These are phyloP conservation scores for Clathrus columnatus DNA, from an alignment of 768 basidiomycete species.

Conservation along the genomic window DNA sequence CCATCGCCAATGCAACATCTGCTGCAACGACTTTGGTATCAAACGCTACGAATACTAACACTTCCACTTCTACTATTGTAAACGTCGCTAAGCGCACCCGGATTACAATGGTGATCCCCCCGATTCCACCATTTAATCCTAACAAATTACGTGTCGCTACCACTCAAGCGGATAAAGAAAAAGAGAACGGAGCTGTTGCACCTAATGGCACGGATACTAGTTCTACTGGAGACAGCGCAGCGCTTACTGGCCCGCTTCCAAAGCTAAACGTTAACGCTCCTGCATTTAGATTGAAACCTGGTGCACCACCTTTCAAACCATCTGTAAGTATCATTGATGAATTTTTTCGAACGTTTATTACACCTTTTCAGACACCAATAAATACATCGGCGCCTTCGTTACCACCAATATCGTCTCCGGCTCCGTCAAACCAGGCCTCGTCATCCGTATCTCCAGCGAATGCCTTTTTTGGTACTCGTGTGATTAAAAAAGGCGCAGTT, in stretches of 20 bases:
- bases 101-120: conserved; percentile 72
- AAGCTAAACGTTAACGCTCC: conserved; percentile 84
- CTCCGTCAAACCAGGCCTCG: conserved; percentile 28
- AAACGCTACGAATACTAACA: conserved; percentile 12
- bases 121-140: conserved; percentile 88
- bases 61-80: conserved; percentile 8
- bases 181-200: conserved; percentile 16
- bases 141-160: conserved; percentile 24
- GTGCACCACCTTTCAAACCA: conserved; percentile 69
- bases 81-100: conserved; percentile 8
- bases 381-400: conserved; percentile 44
- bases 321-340: conserved; percentile 22
- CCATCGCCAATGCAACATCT: conserved; percentile 26
- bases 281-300: conserved; percentile 83
- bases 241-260: conserved; percentile 18
- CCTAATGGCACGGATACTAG: conserved; percentile 25
- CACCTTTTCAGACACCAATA: conserved; percentile 14
- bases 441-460: conserved; percentile 39
- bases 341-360: neutral
- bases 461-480: conserved; percentile 82
- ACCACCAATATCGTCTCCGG: neutral
- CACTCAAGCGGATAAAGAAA: neutral
- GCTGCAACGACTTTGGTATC: conserved; percentile 10
- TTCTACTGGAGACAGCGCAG: conserved; percentile 20
- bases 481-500: conserved; percentile 61